Base-by-base conservation (phyloP, 2,329 filamentous ascomycete genomes). In the Beauveria sp. region DNA sequence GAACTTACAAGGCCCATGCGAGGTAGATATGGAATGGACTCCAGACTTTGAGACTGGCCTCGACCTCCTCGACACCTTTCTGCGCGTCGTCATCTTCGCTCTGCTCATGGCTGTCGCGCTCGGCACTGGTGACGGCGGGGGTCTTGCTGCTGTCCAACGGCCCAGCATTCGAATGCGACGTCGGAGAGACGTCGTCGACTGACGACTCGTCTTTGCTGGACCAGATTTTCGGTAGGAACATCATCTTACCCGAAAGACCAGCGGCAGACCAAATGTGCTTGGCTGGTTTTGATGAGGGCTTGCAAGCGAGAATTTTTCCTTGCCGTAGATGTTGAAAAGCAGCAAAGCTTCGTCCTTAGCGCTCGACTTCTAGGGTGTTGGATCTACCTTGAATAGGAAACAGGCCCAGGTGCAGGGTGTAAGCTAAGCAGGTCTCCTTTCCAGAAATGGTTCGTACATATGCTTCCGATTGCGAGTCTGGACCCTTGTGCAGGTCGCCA, bases 1-100 rank as follows among this genome's bases (percentile, higher is more conserved):
- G 51, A 28, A 58, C 56, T 50, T 43, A 58, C 56, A 58, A 58
- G 6, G 22, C 38, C 45, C 47, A 58, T 2, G 56, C 56, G 16
- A 58, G 43, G 34, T 40, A 50, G 24, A 58, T 58, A 34, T 58
- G 56, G 3, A 16, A 42, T 14, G 30, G 45, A 26, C 56, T 58
- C 56, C 56, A 58, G 20, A 58, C 46, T 28, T 51, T 30, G 30
- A 50, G 10, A 18, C 10, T 42, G 22, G 56, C 18, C 28, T 58
- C 46, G 14, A 47, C 38, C 16, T 51, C 24, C 30, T 58, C 47
- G 22, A 58, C 22, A 14, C 46, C 46, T 26, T 58, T 50, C 47
- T 58, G 56, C n/a, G 34, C 9, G 4, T 58, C 56, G 22, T 50
- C 45, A 28, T 58, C 56, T 24, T 55, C 52, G 2, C 22, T 45